Percentiles rank a stretch among this genome's conserved stretches.
Evolutionary conservation across 2,329 filamentous ascomycete species (phyloP).

Genomic region (Zymoseptoria pseudotritici): DNA sequence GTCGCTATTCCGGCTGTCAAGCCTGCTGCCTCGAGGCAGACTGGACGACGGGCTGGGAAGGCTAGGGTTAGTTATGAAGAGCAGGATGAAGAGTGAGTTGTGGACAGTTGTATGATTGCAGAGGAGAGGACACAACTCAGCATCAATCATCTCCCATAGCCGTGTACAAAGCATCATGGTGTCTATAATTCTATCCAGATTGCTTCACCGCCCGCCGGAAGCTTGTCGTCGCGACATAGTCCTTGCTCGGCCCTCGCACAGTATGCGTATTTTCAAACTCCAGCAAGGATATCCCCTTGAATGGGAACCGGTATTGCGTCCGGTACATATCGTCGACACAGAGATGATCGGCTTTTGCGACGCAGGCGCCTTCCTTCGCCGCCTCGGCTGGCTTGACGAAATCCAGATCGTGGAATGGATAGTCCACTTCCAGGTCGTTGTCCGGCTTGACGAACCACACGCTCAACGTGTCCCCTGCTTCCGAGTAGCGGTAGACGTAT

Average conservation of each 20-base stretch:
- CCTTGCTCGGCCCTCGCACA: conserved; percentile 66
- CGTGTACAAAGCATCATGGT: not conserved
- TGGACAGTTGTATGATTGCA: not conserved
- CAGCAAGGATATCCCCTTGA: conserved; percentile 50
- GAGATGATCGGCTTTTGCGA: conserved; percentile 58
- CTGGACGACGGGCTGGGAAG: conserved; percentile 12
- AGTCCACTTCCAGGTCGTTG: conserved; percentile 56
- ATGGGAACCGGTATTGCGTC: conserved; percentile 59
- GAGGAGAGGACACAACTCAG: not conserved
- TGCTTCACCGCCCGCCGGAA: conserved; percentile 22
- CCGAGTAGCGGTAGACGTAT: conserved; percentile 67
- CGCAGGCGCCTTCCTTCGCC: conserved; percentile 44
- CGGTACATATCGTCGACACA: conserved; percentile 66
- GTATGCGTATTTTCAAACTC: conserved; percentile 56
- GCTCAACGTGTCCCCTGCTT: conserved; percentile 52
- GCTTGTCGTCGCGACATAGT: conserved; percentile 48
- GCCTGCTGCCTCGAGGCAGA: conserved; percentile 6
- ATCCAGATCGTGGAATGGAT: conserved; percentile 64
- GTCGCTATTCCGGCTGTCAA: conserved; percentile 2
- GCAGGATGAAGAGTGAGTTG: conserved; percentile 4
- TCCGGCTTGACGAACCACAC: conserved; percentile 65
- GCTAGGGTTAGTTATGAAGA: conserved; percentile 15
- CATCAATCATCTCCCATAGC: not conserved
- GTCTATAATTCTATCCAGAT: not conserved
- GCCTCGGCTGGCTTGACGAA: conserved; percentile 42